phyloP scores from a whole-genome alignment of 2,329 filamentous ascomycete genomes.

The Pyrenophora seminiperda region DNA sequence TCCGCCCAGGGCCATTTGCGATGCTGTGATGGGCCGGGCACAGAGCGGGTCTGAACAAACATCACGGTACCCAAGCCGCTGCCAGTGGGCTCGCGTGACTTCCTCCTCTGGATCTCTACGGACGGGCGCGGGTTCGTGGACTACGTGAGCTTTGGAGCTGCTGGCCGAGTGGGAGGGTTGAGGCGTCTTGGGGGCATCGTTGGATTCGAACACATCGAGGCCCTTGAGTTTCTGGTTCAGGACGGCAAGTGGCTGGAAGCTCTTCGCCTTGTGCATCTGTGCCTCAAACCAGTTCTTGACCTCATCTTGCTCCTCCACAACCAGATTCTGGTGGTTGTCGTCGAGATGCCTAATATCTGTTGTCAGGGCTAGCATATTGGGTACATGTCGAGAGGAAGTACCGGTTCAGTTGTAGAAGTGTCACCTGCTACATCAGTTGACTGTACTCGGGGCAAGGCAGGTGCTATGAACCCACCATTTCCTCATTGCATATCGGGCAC shows the following conservation, averaged over 20 bases:
- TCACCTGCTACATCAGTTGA: constrained; percentile 65
- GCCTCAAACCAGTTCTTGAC: constrained; percentile 97
- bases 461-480: constrained; percentile 71
- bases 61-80: constrained; percentile 74
- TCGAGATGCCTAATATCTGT: constrained; percentile 69
- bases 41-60: constrained; percentile 86
- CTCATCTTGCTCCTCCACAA: constrained; percentile 87
- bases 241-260: constrained; percentile 87
- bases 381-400: constrained; percentile 15
- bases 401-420: constrained; percentile 83
- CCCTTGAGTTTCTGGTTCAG: constrained; percentile 94
- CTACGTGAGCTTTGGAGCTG: constrained; percentile 38
- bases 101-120: constrained; percentile 82
- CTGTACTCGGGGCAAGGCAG: constrained; percentile 14
- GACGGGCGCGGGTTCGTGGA: constrained; percentile 39
- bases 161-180: constrained; percentile 38
- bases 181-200: constrained; percentile 65
- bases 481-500: constrained; percentile 97
- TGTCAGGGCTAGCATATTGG: constrained; percentile 24
- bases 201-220: constrained; percentile 91
- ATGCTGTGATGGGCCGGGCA: constrained; percentile 51
- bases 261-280: constrained; percentile 90
- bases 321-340: constrained; percentile 86
- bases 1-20: constrained; percentile 70
- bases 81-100: constrained; percentile 89